Base-by-base conservation (phyloP, 176 grass and related monocot species). In the Bromus sterilis region DNA sequence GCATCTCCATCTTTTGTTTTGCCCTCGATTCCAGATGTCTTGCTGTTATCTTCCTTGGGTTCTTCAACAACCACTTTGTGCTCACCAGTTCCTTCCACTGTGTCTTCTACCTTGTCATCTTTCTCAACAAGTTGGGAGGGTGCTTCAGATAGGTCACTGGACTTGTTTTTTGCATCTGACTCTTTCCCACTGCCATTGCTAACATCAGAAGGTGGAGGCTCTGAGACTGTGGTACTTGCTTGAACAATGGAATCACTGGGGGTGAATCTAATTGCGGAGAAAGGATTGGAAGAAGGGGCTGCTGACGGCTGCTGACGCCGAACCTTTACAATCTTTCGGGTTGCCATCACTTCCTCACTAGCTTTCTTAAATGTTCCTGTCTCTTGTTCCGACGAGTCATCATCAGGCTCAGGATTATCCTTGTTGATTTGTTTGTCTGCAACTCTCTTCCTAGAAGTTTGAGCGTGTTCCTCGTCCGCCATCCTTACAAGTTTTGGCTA, bases 281-380 rank as follows among this genome's bases (percentile, higher is more conserved):
- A 99, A 83, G 96, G 96, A 58, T 99, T 99, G 7, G 91, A 91
- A 62, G 81, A 63, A 55, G 88, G 78, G 62, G 91, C 66, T 63
- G 87, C 33, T 75, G 83, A 55, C 6, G 77, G 84, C 58, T 89
- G 84, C 79, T 85, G 74, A 26, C 91, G 97, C 31, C 87, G 91
- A 67, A 99, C 91, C 78, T 93, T 99, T 31, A 99, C 91, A 71
- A 96, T 87, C 79, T 78, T 93, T 58, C 85, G 87, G 26, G 90
- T 85, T 69, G 97, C 97, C 97, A 99, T 93, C 57, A 99, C 93
- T 93, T 99, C 93, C 86, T 99, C 97, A 74, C 82, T 93, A 76
- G 97, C 97, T 86, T 87, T 99, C 86, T 93, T 86, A 82, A 99
- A 99, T 39, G 91, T 83, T 39, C 93, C 97, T 74, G 86, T 87